These are phyloP conservation scores for Acanthamoeba healyi DNA, from an alignment of 208 protist species.

Conservation along the genomic window DNA sequence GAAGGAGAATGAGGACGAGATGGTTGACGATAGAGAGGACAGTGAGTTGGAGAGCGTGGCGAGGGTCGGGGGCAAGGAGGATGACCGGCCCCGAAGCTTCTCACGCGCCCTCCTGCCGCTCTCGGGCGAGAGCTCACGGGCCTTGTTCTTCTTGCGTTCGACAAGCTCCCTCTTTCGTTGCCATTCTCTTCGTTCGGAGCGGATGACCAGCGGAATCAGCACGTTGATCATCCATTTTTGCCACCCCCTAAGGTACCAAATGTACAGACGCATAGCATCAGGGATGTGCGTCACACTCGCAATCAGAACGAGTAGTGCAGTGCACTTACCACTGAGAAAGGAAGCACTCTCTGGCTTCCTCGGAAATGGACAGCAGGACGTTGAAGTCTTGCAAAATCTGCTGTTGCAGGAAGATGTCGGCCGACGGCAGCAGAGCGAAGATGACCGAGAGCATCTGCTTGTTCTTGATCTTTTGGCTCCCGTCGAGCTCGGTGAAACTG, in stretches of 20 bases:
- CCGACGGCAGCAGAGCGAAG: slow-evolving; percentile 52
- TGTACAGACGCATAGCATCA: too few relatives aligned
- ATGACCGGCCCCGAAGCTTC: not conserved
- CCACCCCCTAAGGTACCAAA: not conserved
- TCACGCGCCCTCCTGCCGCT: not conserved
- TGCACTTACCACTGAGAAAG: slow-evolving; percentile 63
- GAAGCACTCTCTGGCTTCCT: slow-evolving; percentile 60
- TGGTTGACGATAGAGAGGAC: slow-evolving; percentile 6
- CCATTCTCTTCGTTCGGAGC: slow-evolving; percentile 31
- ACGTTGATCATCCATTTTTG: slow-evolving; percentile 63
- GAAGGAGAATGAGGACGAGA: slow-evolving; percentile 48
- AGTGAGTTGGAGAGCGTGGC: slow-evolving; percentile 28
- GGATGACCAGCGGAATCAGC: slow-evolving; percentile 40
- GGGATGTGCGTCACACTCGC: too few relatives aligned
- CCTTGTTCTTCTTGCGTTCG: slow-evolving; percentile 11
- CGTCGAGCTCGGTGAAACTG: slow-evolving; percentile 62
- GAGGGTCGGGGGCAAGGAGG: slow-evolving; percentile 9
- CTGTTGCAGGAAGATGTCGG: slow-evolving; percentile 68
- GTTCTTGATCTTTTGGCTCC: slow-evolving; percentile 68
- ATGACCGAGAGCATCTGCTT: slow-evolving; percentile 59
- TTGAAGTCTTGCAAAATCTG: slow-evolving; percentile 19
- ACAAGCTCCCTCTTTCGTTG: not conserved
- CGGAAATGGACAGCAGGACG: slow-evolving; percentile 25
- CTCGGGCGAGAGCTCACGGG: not conserved
- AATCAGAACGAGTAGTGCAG: too few relatives aligned